phyloP scores from a whole-genome alignment of 1,284 basidiomycete species.

The Amylostereum areolatum region DNA sequence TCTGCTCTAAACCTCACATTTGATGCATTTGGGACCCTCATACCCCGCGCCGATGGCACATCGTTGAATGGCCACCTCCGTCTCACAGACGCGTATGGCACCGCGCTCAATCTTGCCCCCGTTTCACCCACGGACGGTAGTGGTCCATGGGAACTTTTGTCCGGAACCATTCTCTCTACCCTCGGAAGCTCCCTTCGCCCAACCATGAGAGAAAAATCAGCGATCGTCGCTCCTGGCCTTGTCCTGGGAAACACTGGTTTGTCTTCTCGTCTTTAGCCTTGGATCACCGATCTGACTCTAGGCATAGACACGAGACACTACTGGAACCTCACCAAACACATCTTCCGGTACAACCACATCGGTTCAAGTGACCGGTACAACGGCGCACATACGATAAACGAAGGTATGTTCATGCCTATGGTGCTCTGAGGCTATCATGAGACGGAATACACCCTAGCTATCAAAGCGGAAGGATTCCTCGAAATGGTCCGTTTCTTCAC shows the following conservation, averaged over 20 bases:
- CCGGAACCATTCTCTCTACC: constrained; percentile 14
- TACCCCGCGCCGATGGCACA: constrained; percentile 18
- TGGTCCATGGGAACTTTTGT: constrained; percentile 35
- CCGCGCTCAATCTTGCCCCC: constrained; percentile 41
- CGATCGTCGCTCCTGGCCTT: constrained; percentile 30
- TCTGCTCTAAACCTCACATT: constrained; percentile 39
- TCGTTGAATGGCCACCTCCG: constrained; percentile 12
- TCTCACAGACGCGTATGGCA: constrained; percentile 25
- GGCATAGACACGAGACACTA: constrained; percentile 42
- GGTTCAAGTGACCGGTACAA: constrained; percentile 21
- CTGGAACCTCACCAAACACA: constrained; percentile 43
- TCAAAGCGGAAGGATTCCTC: constrained; percentile 12
- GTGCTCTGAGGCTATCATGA: constrained; percentile 24
- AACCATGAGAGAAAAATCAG: not conserved
- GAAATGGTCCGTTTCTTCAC: constrained; percentile 16
- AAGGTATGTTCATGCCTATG: constrained; percentile 19
- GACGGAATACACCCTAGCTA: constrained; percentile 4
- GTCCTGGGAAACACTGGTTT: constrained; percentile 6
- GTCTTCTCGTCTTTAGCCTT: not conserved
- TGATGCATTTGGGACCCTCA: constrained; percentile 35
- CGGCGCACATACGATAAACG: constrained; percentile 41
- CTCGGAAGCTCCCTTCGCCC: not conserved
- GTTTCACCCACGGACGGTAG: constrained; percentile 33
- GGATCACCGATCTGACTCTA: not conserved
- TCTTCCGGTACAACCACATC: constrained; percentile 46